A percentile compares a stretch with the other conserved stretches of the same genome.
These are phyloP conservation scores for Blastocystis sp. DNA, from an alignment of 352 stramenopile species.

Conservation along the genomic window DNA sequence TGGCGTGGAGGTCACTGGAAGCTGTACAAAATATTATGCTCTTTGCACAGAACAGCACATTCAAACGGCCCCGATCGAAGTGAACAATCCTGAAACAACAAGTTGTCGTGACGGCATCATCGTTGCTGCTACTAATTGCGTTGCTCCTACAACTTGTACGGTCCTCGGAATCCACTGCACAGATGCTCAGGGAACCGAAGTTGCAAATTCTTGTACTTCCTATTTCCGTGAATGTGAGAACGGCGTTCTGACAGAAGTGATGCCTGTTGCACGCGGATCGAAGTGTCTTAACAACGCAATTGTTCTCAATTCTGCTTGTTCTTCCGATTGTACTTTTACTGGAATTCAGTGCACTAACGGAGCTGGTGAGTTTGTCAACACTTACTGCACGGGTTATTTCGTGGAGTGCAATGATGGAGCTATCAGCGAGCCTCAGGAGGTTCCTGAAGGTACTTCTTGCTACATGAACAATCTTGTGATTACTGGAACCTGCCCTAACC, in stretches of 20 bases:
- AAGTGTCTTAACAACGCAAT: conserved; percentile 60
- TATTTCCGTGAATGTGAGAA: conserved; percentile 49
- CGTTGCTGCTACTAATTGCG: conserved; percentile 32
- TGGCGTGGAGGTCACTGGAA: not conserved
- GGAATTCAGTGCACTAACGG: conserved; percentile 57
- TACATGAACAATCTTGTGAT: conserved; percentile 45
- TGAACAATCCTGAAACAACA: conserved; percentile 9
- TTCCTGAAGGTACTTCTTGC: conserved; percentile 61
- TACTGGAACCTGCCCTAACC: not conserved
- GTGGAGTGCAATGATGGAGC: conserved; percentile 29
- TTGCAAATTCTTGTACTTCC: conserved; percentile 1
- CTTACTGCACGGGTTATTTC: conserved; percentile 49
- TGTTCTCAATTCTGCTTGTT: conserved; percentile 42
- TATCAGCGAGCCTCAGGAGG: not conserved
- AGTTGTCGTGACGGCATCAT: conserved; percentile 46
- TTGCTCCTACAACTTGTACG: not conserved
- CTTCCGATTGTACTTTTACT: conserved; percentile 25
- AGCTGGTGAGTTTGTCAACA: conserved; percentile 27
- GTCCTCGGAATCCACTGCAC: not conserved
- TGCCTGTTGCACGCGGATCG: conserved; percentile 20
- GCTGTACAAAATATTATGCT: conserved; percentile 61
- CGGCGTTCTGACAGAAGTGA: not conserved
- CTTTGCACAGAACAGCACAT: conserved; percentile 37
- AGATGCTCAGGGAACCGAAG: not conserved
- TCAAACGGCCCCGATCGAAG: conserved; percentile 14